A percentile compares a stretch with the other conserved stretches of the same genome.
phyloP scores from a whole-genome alignment of 768 basidiomycete genomes.

The Boletus rubropictus region DNA sequence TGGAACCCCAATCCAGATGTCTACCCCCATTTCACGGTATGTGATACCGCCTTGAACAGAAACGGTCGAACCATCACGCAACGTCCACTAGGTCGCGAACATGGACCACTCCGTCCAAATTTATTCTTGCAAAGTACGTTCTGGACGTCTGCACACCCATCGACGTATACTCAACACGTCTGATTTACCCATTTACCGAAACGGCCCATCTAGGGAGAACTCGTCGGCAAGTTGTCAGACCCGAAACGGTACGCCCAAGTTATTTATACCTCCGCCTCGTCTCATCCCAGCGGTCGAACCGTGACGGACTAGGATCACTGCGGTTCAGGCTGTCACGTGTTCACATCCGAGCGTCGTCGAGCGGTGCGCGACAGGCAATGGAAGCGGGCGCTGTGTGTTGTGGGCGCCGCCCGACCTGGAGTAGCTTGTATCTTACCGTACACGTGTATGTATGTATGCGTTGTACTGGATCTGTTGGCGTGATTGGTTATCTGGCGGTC shows the following conservation, averaged over 20 bases:
- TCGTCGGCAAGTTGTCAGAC: conserved; percentile 59
- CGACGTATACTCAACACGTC: no score
- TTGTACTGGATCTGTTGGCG: neutral
- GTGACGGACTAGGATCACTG: conserved; percentile 51
- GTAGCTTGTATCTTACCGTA: neutral
- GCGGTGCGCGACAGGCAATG: conserved; percentile 73
- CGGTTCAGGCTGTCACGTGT: conserved; percentile 86
- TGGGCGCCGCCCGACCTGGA: conserved; percentile 52
- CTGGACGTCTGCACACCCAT: no score
- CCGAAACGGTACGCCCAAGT: conserved; percentile 39
- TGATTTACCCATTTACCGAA: neutral
- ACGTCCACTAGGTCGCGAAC: conserved; percentile 52
- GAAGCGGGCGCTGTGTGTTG: conserved; percentile 69
- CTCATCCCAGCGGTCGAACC: neutral
- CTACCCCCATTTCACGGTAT: conserved; percentile 79
- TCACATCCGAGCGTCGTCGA: conserved; percentile 74
- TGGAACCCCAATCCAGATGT: conserved; percentile 76
- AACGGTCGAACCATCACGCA: neutral
- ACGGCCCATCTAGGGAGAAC: conserved; percentile 50
- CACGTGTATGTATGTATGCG: neutral
- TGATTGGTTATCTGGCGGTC: no score
- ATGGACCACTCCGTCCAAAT: conserved; percentile 78
- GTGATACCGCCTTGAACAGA: conserved; percentile 15
- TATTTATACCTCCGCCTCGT: neutral
- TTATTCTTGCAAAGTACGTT: conserved; percentile 58